Conservation (phyloP, 2,329 filamentous ascomycete species). For the Fusarium fujikuroi region DNA sequence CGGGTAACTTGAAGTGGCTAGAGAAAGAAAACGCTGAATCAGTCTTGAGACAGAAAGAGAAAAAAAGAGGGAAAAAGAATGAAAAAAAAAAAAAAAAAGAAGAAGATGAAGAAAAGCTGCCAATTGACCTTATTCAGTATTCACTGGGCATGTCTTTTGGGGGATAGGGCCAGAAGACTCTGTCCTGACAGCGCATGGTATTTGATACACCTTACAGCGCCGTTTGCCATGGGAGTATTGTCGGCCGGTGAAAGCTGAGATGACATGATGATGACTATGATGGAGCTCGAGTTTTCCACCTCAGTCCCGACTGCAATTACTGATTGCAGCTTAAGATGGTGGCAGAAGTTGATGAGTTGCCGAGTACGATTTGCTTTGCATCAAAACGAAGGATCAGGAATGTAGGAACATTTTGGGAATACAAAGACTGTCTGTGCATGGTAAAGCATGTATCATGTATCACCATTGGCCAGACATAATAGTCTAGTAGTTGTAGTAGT, state of each 20-base stretch:
- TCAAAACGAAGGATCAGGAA: not conserved
- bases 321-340: not conserved
- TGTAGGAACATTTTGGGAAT: not conserved
- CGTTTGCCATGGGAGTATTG: not conserved
- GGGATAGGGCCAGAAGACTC: not conserved
- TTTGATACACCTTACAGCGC: not conserved
- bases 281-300: not conserved
- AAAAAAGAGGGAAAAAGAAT: too few species aligned
- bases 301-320: not conserved
- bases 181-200: not conserved
- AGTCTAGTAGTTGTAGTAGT: not conserved
- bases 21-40: not conserved
- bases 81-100: too few species aligned
- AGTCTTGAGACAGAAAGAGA: too few species aligned
- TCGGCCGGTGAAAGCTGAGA: not conserved
- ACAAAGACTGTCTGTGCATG: not conserved
- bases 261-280: too few species aligned
- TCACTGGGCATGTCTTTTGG: not conserved
- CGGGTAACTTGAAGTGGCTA: not conserved
- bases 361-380: not conserved
- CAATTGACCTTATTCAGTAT: not conserved
- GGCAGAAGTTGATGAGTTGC: not conserved
- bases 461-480: not conserved
- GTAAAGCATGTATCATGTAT: not conserved
- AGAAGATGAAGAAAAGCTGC: not conserved